Evolutionary conservation across 768 basidiomycete species (phyloP).

Genomic region (Chalciporus chontae): DNA sequence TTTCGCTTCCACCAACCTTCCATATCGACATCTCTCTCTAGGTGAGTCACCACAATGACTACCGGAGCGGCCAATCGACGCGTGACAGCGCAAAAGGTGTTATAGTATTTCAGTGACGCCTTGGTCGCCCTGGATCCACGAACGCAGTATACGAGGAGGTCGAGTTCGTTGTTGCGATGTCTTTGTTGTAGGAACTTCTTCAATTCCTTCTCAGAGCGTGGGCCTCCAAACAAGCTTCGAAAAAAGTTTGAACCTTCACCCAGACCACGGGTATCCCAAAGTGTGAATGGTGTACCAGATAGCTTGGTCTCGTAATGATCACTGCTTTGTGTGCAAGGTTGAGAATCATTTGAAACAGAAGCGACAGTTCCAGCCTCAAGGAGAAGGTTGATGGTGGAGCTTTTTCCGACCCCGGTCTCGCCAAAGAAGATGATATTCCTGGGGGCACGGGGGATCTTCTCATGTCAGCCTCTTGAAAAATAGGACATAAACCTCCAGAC

Average conservation of each 20-base stretch:
- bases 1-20: conserved; percentile 34
- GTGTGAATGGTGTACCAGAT: neutral
- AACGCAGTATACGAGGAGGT: conserved; percentile 39
- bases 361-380: conserved; percentile 8
- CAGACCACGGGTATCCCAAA: conserved; percentile 40
- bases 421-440: conserved; percentile 24
- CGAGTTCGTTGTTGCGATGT: conserved; percentile 27
- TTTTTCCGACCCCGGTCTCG: conserved; percentile 25
- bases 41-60: conserved; percentile 34
- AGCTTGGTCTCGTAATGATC: conserved; percentile 5
- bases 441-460: neutral
- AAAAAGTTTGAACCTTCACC: conserved; percentile 24
- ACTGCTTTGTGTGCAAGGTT: conserved; percentile 16
- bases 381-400: conserved; percentile 26
- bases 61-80: conserved; percentile 36
- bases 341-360: conserved; percentile 4
- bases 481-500: neutral
- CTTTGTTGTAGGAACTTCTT: conserved; percentile 21
- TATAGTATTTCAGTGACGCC: conserved; percentile 30
- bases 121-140: conserved; percentile 32
- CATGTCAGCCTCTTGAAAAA: conserved; percentile 1
- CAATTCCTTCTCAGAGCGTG: conserved; percentile 14
- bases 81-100: conserved; percentile 32
- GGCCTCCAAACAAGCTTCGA: conserved; percentile 3
- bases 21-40: conserved; percentile 29